Conservation (phyloP, 208 protist genomes). For the Acanthamoeba quina region DNA sequence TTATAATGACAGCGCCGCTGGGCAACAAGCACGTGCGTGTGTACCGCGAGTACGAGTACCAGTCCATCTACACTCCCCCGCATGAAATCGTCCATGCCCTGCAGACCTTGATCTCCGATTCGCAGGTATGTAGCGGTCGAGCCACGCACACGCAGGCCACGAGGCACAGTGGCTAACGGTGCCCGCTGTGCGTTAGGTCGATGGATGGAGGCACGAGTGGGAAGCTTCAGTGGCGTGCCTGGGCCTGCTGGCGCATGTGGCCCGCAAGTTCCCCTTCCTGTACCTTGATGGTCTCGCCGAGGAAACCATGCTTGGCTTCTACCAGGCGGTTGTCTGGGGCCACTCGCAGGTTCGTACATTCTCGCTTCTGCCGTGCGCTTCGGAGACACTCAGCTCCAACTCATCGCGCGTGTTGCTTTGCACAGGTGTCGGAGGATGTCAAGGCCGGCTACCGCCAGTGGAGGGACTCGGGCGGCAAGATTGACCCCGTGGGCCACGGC, state of each 20-base stretch:
- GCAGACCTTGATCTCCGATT: slow-evolving; percentile 59
- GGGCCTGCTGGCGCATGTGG: slow-evolving; percentile 3
- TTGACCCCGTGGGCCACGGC: slow-evolving; percentile 19
- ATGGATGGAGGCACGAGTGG: slow-evolving; percentile 60
- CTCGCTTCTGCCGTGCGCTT: too few species aligned
- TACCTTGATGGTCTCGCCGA: slow-evolving; percentile 9
- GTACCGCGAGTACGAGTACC: slow-evolving; percentile 62
- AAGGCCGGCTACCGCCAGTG: not conserved
- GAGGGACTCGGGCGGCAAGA: slow-evolving; percentile 16
- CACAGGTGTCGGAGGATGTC: slow-evolving; percentile 1
- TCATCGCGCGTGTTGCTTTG: too few species aligned
- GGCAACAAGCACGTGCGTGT: slow-evolving; percentile 41
- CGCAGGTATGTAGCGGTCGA: not conserved
- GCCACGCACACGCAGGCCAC: not conserved
- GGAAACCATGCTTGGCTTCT: slow-evolving; percentile 43
- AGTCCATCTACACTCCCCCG: slow-evolving; percentile 51
- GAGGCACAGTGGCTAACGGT: not conserved
- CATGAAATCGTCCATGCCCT: slow-evolving; percentile 62
- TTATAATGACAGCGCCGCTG: not conserved
- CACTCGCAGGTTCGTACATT: not conserved
- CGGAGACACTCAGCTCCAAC: not conserved
- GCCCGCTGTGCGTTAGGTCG: not conserved
- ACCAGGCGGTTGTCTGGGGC: slow-evolving; percentile 32
- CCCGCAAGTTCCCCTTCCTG: slow-evolving; percentile 39
- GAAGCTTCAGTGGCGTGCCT: slow-evolving; percentile 44